A percentile compares a stretch with the other conserved stretches of the same genome.
Conservation (phyloP, 345 rosid genomes). For the Heritiera littoralis region DNA sequence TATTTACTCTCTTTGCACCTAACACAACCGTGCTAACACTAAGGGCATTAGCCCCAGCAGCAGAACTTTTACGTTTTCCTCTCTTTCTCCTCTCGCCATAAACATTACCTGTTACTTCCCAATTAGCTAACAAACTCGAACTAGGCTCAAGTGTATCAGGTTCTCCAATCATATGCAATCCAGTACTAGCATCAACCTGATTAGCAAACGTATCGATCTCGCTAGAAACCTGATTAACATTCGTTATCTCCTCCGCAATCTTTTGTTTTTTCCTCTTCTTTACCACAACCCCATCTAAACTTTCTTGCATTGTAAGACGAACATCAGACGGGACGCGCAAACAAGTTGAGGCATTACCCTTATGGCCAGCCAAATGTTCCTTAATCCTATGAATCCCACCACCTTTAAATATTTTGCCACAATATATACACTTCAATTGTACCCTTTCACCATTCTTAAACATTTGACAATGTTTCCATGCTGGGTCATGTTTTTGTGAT, state of each 20-base stretch:
- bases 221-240: slow-evolving; percentile 41
- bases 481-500: slow-evolving; percentile 85
- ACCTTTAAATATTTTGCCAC: slow-evolving; percentile 80
- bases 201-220: slow-evolving; percentile 36
- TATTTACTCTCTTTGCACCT: slow-evolving; percentile 41
- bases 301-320: slow-evolving; percentile 55
- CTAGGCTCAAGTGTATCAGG: slow-evolving; percentile 26
- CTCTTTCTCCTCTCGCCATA: slow-evolving; percentile 48
- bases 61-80: slow-evolving; percentile 39
- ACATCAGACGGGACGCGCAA: slow-evolving; percentile 65
- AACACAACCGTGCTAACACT: slow-evolving; percentile 22
- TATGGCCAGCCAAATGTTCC: slow-evolving; percentile 89
- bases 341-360: slow-evolving; percentile 86
- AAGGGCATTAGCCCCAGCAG: slow-evolving; percentile 33
- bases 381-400: slow-evolving; percentile 96
- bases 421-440: slow-evolving; percentile 78
- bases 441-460: slow-evolving; percentile 70
- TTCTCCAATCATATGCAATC: slow-evolving; percentile 26
- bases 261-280: slow-evolving; percentile 74
- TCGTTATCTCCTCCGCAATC: slow-evolving; percentile 47
- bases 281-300: slow-evolving; percentile 67
- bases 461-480: slow-evolving; percentile 91
- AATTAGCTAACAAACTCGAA: slow-evolving; percentile 32
- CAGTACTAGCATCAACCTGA: slow-evolving; percentile 39
- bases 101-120: slow-evolving; percentile 40